Percentiles rank a stretch among this genome's conserved stretches.
Conservation (phyloP, 768 basidiomycete species). For the Boletus rufocinnamomeus region DNA sequence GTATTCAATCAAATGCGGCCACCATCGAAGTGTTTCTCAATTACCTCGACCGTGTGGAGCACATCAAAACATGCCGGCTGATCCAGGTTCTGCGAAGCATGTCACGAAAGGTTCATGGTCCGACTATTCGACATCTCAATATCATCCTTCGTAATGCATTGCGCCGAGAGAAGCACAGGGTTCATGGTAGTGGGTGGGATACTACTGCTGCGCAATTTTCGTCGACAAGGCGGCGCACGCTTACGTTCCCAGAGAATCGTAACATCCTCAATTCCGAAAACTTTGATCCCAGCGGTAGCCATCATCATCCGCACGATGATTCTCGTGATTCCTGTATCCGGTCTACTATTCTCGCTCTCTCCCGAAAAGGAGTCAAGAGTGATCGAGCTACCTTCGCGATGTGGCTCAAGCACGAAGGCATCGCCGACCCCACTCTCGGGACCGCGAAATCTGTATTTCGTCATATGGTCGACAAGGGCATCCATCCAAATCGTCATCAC, state of each 20-base stretch:
- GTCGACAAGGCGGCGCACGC: slow-evolving; percentile 25
- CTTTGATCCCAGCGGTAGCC: slow-evolving; percentile 54
- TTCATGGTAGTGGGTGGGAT: slow-evolving; percentile 51
- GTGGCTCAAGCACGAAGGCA: slow-evolving; percentile 63
- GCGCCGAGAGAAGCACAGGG: slow-evolving; percentile 50
- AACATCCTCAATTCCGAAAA: slow-evolving; percentile 26
- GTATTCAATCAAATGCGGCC: slow-evolving; percentile 51
- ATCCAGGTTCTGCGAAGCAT: slow-evolving; percentile 49
- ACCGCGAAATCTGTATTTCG: slow-evolving; percentile 57
- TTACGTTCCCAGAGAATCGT: slow-evolving; percentile 8
- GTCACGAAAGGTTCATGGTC: slow-evolving; percentile 42
- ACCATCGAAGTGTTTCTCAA: slow-evolving; percentile 59
- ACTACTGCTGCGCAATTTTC: slow-evolving; percentile 42
- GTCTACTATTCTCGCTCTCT: slow-evolving; percentile 49
- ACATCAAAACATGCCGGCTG: slow-evolving; percentile 47
- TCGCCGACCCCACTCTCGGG: slow-evolving; percentile 50
- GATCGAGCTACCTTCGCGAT: slow-evolving; percentile 61
- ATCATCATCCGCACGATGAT: slow-evolving; percentile 34
- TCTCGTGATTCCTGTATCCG: slow-evolving; percentile 36
- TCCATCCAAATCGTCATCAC: slow-evolving; percentile 74
- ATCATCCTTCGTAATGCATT: slow-evolving; percentile 53
- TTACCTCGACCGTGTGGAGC: slow-evolving; percentile 48
- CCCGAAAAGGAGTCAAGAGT: slow-evolving; percentile 48
- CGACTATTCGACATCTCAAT: slow-evolving; percentile 60
- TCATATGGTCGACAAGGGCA: slow-evolving; percentile 62